phyloP scores from a whole-genome alignment of 2,329 filamentous ascomycete genomes.

The Leptographium flavum region DNA sequence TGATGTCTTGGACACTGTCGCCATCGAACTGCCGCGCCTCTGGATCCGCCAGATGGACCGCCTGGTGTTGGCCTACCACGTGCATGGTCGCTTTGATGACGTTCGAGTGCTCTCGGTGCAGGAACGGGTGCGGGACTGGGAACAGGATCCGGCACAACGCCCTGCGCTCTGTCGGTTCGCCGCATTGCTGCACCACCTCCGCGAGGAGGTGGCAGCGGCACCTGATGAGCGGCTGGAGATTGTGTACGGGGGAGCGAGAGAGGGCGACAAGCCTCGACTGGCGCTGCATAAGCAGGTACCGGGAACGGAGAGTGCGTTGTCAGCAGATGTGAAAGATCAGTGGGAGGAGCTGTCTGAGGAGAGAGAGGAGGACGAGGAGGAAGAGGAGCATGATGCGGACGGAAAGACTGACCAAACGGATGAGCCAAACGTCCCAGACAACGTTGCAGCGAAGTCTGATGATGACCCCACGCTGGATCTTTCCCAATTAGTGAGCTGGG shows the following conservation, averaged over 20 bases:
- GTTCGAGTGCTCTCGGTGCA: constrained; percentile 19
- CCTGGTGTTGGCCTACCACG: constrained; percentile 27
- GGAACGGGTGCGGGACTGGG: constrained; percentile 21
- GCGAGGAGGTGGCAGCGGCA: neutral
- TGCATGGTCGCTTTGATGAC: constrained; percentile 21
- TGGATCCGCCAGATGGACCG: constrained; percentile 25
- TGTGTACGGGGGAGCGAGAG: neutral
- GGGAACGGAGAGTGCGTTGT: constrained; percentile 13
- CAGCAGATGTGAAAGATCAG: constrained; percentile 6
- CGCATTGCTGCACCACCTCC: constrained; percentile 14
- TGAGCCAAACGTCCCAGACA: too few relatives aligned
- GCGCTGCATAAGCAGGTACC: constrained; percentile 14
- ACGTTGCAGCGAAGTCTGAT: neutral
- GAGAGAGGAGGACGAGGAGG: too few relatives aligned
- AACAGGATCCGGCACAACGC: constrained; percentile 15
- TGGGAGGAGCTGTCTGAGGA: too few relatives aligned
- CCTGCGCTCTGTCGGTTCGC: constrained; percentile 18
- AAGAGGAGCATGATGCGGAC: too few relatives aligned
- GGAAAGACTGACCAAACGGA: too few relatives aligned
- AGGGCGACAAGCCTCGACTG: constrained; percentile 8
- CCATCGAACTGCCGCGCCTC: constrained; percentile 24
- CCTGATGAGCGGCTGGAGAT: neutral
- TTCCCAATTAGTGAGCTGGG: neutral
- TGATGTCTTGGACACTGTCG: constrained; percentile 16
- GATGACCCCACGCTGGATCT: neutral